Base-by-base conservation (phyloP, 305 asterid species). In the Fraxinus greggii region DNA sequence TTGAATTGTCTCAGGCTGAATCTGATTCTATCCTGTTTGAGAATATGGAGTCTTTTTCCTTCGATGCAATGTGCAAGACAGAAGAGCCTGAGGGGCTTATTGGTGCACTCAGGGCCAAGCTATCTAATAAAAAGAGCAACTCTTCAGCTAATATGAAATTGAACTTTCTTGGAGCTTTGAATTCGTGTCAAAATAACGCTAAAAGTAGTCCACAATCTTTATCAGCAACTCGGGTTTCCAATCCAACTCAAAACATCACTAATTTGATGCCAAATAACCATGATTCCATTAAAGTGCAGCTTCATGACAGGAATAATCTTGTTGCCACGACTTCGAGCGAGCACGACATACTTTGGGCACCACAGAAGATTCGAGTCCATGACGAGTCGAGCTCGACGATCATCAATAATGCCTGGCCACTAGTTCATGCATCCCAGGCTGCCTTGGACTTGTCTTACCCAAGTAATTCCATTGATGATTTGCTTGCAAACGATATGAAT, bases 41-140 rank as follows among this genome's bases (percentile, higher is more conserved):
- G 78, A 82, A 82, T 48, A 3, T 21, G 42, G 79, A 70, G 75
- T 42, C 85, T 15, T 82, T 82, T 72, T 69, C 80, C 54, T 82
- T 82, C 72, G 82, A 82, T 33, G 75, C 72, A 72, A 81, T 75
- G 23, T 82, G 85, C 45, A 69, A 78, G 61, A 78, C 78, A 2
- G 75, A 78, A 6, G 82, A 82, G 31, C 38, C 78, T 13, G 73
- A 77, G 29, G 78, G 82, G 28, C 85, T 82, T 24, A 70, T 82
- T 35, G 85, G 78, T 54, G 85, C 85, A 31, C 82, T 82, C 3
- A 70, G 35, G 80, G 82, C 85, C 59, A 78, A 82, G 42, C 78
- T 82, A 23, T 78, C 72, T 48, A 70, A 38, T 38, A 70, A 77
- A 56, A 67, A 70, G 45, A 82, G 77, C 6, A 7, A 61, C 17